These are phyloP conservation scores for Heterobasidion irregulare DNA, from an alignment of 1,284 basidiomycete species.

Conservation along the genomic window DNA sequence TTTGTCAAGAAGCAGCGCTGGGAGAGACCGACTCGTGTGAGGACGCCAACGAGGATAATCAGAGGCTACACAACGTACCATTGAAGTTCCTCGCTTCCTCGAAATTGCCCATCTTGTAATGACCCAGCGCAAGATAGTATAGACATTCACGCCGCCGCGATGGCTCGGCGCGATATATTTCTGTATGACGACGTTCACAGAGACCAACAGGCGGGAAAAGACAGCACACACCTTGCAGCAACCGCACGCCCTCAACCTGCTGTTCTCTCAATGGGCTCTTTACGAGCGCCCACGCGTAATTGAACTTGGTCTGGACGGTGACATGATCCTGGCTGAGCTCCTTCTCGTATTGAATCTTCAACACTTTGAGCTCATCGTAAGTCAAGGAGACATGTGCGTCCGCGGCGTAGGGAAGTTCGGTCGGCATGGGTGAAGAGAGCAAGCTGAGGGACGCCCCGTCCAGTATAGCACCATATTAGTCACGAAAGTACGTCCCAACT, in stretches of 20 bases:
- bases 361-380: conserved; percentile 85
- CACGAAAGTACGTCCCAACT: too few relatives aligned
- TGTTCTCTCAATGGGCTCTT: conserved; percentile 80
- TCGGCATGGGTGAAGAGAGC: conserved; percentile 37
- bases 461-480: too few relatives aligned
- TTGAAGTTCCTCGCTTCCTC: conserved; percentile 93
- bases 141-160: conserved; percentile 88
- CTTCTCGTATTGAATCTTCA: conserved; percentile 82
- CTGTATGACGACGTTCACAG: conserved; percentile 30
- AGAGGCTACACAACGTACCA: conserved; percentile 42
- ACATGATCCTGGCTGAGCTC: conserved; percentile 81
- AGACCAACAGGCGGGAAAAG: background rate
- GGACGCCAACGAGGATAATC: background rate
- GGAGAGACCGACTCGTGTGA: background rate
- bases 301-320: conserved; percentile 96
- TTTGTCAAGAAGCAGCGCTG: conserved; percentile 84
- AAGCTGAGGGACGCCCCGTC: too few relatives aligned
- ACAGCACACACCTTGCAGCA: conserved; percentile 73
- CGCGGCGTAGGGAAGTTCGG: conserved; percentile 93
- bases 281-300: conserved; percentile 94
- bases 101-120: conserved; percentile 97
- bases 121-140: conserved; percentile 94
- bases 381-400: conserved; percentile 87
- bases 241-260: conserved; percentile 84
- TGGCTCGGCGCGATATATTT: conserved; percentile 89